Evolutionary conservation across 495 filamentous ascomycete species (phyloP).

Genomic region (Lentithecium fluviatile): DNA sequence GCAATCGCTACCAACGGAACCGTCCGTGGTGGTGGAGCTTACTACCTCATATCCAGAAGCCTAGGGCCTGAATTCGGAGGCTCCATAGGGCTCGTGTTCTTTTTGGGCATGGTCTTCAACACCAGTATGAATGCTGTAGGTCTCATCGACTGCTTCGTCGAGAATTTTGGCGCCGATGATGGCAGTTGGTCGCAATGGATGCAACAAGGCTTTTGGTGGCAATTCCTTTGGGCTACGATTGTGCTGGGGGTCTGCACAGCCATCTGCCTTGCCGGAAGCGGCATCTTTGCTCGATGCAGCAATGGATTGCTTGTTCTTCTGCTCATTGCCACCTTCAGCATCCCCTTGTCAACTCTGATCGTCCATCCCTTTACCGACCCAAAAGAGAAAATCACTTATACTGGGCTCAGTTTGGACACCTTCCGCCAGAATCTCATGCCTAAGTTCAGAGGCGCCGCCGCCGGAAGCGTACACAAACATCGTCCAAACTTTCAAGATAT

Average conservation of each 20-base stretch:
- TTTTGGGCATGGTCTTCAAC: constrained; percentile 79
- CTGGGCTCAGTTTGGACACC: constrained; percentile 67
- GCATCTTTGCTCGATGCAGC: constrained; percentile 76
- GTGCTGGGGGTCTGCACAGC: constrained; percentile 71
- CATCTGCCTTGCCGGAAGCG: constrained; percentile 77
- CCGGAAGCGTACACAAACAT: constrained; percentile 63
- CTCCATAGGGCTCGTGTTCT: constrained; percentile 89
- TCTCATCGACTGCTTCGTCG: constrained; percentile 75
- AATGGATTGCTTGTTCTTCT: constrained; percentile 75
- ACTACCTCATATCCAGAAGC: constrained; percentile 84
- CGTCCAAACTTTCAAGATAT: constrained; percentile 77
- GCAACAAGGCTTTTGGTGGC: constrained; percentile 71
- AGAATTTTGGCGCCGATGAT: constrained; percentile 66
- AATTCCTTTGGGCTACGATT: constrained; percentile 73
- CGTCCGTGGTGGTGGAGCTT: constrained; percentile 82
- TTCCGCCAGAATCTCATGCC: constrained; percentile 71
- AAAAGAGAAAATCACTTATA: constrained; percentile 66
- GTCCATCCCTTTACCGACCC: constrained; percentile 64
- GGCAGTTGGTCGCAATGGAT: constrained; percentile 63
- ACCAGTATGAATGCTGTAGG: constrained; percentile 88
- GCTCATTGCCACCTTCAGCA: constrained; percentile 73
- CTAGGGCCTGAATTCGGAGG: constrained; percentile 87
- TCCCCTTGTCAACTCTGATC: constrained; percentile 71
- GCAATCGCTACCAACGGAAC: constrained; percentile 90
- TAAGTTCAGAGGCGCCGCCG: constrained; percentile 62